Evolutionary conservation across 176 grass and related monocot genomes (phyloP), one percentile per base, ranked within the genome.

Genomic region (Oryza meridionalis): DNA sequence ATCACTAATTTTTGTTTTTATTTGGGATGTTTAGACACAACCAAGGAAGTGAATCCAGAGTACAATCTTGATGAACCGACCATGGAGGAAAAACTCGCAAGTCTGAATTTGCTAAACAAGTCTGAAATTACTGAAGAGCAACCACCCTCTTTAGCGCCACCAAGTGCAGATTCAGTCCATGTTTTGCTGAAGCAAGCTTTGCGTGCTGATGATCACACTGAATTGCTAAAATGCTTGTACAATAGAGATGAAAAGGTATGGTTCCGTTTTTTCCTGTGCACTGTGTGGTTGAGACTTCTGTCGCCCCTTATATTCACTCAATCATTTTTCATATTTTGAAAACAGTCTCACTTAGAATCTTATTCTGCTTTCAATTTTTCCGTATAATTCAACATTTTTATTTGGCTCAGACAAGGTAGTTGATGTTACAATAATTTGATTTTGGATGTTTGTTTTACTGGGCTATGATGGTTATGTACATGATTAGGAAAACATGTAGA

Each of bases 151-250:
- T 29, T 94, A 64, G 91, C 77, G 4, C 90, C 82, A 7, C 95
- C 92, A 17, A 94, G 92, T 64, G 95, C 95, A 85, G 92, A 94
- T 93, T 97, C 92, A 46, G 90, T 97, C 58, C 86, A 97, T 84
- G 69, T 94, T 92, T 91, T 97, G 90, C 88, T 97, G 84, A 94
- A 90, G 82, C 95, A 97, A 92, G 95, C 95, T 68, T 86, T 97
- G 45, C 90, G 88, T 69, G 92, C 95, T 79, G 92, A 97, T 79
- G 95, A 97, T 84, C 91, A 86, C 4, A 55, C 74, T 17, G 88
- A 92, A 75, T 81, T 97, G 75, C 73, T 97, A 74, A 84, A 89
- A 65, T 97, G 90, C 84, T 61, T 97, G 73, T 91, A 91, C 42
- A 94, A 84, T 71, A 93, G 76, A 86, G 92, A 94, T 88, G 88